Conservation (phyloP, 352 stramenopile species). For the Bremia lactucae region DNA sequence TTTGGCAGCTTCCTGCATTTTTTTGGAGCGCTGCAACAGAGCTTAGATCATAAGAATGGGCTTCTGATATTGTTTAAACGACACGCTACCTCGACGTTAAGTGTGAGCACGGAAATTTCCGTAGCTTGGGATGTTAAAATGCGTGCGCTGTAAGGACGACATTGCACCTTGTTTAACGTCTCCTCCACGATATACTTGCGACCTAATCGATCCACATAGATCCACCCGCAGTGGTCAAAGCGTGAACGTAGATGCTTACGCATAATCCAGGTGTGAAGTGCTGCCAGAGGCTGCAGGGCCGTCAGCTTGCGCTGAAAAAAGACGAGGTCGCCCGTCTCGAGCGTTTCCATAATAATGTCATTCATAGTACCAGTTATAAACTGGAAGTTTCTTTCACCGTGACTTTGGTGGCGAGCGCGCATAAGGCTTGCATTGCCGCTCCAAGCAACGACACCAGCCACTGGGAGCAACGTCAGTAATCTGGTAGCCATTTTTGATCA, state of each 20-base stretch:
- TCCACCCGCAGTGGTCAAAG: conserved; percentile 74
- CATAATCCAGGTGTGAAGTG: conserved; percentile 54
- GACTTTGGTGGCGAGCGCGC: conserved; percentile 35
- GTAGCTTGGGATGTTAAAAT: conserved; percentile 56
- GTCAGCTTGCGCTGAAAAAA: conserved; percentile 70
- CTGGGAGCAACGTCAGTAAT: conserved; percentile 45
- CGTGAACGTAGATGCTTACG: conserved; percentile 42
- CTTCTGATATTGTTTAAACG: not conserved
- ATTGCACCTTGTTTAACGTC: conserved; percentile 67
- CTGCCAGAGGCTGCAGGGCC: conserved; percentile 56
- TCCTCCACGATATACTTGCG: conserved; percentile 82
- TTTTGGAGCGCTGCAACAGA: conserved; percentile 36
- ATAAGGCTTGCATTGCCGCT: conserved; percentile 51
- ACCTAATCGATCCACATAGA: conserved; percentile 72
- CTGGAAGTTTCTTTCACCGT: conserved; percentile 28
- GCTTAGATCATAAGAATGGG: conserved; percentile 2
- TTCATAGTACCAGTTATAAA: conserved; percentile 78
- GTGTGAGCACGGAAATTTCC: conserved; percentile 70
- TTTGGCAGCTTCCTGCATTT: conserved; percentile 47
- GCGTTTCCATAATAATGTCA: conserved; percentile 79
- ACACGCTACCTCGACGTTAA: conserved; percentile 36
- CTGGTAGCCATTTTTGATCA: conserved; percentile 29
- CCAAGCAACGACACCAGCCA: conserved; percentile 48
- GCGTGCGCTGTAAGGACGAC: conserved; percentile 63
- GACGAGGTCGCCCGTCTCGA: conserved; percentile 75